These are phyloP conservation scores for Leccinum aurantiacum DNA, from an alignment of 768 basidiomycete species.

Conservation along the genomic window DNA sequence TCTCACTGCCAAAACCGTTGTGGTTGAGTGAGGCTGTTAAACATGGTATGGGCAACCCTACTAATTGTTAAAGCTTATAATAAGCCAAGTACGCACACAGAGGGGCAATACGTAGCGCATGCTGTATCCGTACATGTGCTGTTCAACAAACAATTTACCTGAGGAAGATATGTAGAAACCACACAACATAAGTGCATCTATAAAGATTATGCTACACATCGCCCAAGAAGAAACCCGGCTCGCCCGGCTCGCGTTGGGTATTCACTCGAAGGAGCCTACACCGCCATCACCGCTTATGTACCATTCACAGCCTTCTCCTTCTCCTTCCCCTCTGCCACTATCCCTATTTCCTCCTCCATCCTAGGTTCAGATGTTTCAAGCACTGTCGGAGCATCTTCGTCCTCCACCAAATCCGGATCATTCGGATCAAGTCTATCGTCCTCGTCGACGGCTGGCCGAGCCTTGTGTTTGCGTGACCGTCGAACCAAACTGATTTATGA, in stretches of 20 bases:
- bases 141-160: too few relatives aligned
- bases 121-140: too few relatives aligned
- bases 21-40: not conserved
- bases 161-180: too few relatives aligned
- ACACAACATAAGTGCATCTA: not conserved
- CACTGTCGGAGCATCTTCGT: not conserved
- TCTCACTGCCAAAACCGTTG: not conserved
- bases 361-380: not conserved
- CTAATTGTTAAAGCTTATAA: not conserved
- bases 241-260: not conserved
- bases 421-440: not conserved
- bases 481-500: not conserved
- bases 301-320: not conserved
- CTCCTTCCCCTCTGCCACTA: not conserved
- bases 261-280: not conserved
- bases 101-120: too few relatives aligned
- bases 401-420: not conserved
- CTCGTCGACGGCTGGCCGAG: not conserved
- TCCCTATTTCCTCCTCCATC: not conserved
- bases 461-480: not conserved
- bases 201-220: not conserved
- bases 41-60: not conserved
- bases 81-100: not conserved
- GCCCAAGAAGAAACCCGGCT: not conserved
- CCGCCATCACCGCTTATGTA: not conserved